Base-by-base conservation (phyloP, 2,329 filamentous ascomycete species). In the Iodosphaeria phyllophila region DNA sequence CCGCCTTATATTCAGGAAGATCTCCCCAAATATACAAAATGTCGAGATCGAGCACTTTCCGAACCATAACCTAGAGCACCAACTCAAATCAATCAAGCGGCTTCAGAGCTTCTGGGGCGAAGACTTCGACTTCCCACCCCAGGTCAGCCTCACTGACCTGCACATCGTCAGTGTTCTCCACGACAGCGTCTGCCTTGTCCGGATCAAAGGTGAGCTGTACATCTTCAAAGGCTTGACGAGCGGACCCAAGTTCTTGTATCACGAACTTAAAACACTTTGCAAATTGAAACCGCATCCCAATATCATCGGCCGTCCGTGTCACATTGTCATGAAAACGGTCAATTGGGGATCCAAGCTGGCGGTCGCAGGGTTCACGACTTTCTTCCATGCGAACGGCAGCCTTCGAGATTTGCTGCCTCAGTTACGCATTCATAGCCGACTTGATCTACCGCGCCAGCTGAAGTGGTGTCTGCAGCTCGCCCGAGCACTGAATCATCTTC, bases 171-270 rank as follows among this genome's bases (percentile, higher is more conserved):
- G 50, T 12, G 60, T 71, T 40, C 43, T 70, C 11, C 60, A 70
- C 33, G 67, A 72, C 36, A 68, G 64, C 31, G 59, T 71, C 22
- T 66, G 60, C 28, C 46, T 69, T 9, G 62, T 70, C 22, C 44
- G 47, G 16, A 48, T 60, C 20, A 33, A 44, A 12, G 47, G 42
- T 5, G 36, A 46, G 23, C 40, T 50, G 3, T 60, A 56, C 49
- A 58, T 69, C 28, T 56, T 73, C 43, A 73, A 73, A 39, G 60
- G 63, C 3, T 40, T 70, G 20, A 61, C 59, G 3, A 64, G 60
- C 42, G 58, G 56, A 32, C 53, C 61, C 30, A 69, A 69, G 36
- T 71, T 63, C 36, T 48, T 73, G 18, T 72, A 71, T 37, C 63
- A 70, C 34, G 67, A 73, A 41, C 50, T 73, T 11, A 58, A 58